These are phyloP conservation scores for Hypholoma fasciculare DNA, from an alignment of 768 basidiomycete species.

Conservation along the genomic window DNA sequence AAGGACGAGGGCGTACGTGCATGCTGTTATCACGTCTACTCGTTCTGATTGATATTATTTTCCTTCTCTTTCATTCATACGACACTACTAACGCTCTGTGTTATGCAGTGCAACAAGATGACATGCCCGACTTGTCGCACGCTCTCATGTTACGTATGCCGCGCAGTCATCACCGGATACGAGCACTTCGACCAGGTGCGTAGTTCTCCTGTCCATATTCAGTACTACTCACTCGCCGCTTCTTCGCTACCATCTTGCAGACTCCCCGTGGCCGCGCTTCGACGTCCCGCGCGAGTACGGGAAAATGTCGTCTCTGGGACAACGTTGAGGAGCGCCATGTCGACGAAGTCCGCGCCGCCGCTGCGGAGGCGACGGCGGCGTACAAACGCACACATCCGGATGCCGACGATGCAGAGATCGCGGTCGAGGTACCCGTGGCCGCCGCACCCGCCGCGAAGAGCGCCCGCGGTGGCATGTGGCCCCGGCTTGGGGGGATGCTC, in stretches of 20 bases:
- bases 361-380: constrained; percentile 63
- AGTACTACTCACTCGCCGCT: background rate
- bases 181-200: constrained; percentile 67
- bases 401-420: constrained; percentile 55
- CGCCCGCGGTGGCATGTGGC: too few relatives aligned
- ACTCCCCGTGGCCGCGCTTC: constrained; percentile 15
- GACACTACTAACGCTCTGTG: background rate
- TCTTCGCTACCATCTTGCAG: too few relatives aligned
- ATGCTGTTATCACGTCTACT: background rate
- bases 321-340: constrained; percentile 61
- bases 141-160: constrained; percentile 84
- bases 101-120: constrained; percentile 88
- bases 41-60: background rate
- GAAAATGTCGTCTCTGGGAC: constrained; percentile 72
- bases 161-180: constrained; percentile 70
- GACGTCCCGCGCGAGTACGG: constrained; percentile 17
- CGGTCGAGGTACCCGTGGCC: constrained; percentile 60
- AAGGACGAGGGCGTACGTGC: constrained; percentile 73
- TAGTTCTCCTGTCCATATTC: background rate
- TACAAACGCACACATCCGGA: constrained; percentile 64
- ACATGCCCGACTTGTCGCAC: constrained; percentile 71
- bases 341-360: constrained; percentile 67
- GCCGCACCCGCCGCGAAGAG: constrained; percentile 20
- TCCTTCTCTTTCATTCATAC: too few relatives aligned
- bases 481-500: too few relatives aligned